Conservation (phyloP, 305 asterid species). For the Fraxinus velutina region DNA sequence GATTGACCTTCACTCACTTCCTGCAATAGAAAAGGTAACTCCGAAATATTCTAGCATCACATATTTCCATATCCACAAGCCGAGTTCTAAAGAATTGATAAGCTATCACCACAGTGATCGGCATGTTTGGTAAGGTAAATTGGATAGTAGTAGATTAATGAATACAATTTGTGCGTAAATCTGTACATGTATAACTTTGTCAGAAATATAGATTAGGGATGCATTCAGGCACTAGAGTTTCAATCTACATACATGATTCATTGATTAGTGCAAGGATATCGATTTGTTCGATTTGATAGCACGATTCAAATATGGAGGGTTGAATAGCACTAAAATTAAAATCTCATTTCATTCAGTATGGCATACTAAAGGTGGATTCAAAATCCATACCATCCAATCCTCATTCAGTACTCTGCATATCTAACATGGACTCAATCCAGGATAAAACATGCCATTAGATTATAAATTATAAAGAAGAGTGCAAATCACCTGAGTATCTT, state of each 20-base stretch:
- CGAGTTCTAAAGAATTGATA: background rate
- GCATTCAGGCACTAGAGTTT: background rate
- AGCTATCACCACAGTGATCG: background rate
- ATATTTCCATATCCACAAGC: background rate
- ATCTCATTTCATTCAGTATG: background rate
- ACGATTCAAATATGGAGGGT: background rate
- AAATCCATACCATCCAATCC: background rate
- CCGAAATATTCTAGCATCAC: background rate
- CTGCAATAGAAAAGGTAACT: conserved; percentile 27
- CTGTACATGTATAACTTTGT: background rate
- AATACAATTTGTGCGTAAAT: background rate
- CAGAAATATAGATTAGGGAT: background rate
- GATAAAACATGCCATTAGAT: background rate
- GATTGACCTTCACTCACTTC: conserved; percentile 33
- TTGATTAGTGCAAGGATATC: background rate
- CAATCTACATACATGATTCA: background rate
- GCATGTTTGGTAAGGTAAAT: background rate
- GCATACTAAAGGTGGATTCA: background rate
- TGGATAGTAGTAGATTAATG: background rate
- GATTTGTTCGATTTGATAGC: background rate
- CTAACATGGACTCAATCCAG: background rate
- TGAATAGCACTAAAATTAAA: background rate
- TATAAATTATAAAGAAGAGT: background rate
- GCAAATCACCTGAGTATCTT: conserved; percentile 39
- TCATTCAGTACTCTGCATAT: background rate